Base-by-base conservation (phyloP, 805 yeast genomes). In the Candida manassasensis region DNA sequence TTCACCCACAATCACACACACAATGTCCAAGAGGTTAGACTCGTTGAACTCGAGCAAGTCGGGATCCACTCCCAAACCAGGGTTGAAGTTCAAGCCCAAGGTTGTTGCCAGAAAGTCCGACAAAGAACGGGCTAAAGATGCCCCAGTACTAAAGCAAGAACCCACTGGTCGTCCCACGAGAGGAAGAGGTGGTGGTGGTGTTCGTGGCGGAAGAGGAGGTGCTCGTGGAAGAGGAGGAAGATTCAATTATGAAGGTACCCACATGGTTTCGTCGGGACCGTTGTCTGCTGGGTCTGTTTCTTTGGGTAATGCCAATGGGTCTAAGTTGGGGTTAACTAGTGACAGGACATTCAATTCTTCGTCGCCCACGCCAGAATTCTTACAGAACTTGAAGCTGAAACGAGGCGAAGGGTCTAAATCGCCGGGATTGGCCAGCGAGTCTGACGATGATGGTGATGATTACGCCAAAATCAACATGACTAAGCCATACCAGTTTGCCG, bases 41-140 rank as follows among this genome's bases (percentile, higher is more conserved):
- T 63, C 69, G 16, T 53, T 67, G 45, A 62, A 55, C 39, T 50
- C 65, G 11, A 55, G 57, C 38, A 62, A 61, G 40, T 46, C 42
- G 6, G 13, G 36, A 10, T 13, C 38, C 4, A 40, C 41, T 11
- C 46, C 61, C 2, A 75, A 77, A 47, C 74, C 84, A 6, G 67
- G 77, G 2, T 61, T 83, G 41, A 81, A 82, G 57, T 89, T 89
- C 61, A 79, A 80, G 57, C 97, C 97, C 2, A 89, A 89, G 57
- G 81, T 71, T 2, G 95, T 89, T 28, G 88, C 88, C 0, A 69
- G 97, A 59, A 78, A 86, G 53, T 64, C 87, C 8, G 81, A 85
- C 47, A 89, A 84, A 47, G 96, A 87, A 47, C 68, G 96, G 55
- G 95, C 79, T 15, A 79, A 84, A 18, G 74, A 76, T 36, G 89